Conservation (phyloP, 768 basidiomycete genomes). For the Kwoniella shandongensis region DNA sequence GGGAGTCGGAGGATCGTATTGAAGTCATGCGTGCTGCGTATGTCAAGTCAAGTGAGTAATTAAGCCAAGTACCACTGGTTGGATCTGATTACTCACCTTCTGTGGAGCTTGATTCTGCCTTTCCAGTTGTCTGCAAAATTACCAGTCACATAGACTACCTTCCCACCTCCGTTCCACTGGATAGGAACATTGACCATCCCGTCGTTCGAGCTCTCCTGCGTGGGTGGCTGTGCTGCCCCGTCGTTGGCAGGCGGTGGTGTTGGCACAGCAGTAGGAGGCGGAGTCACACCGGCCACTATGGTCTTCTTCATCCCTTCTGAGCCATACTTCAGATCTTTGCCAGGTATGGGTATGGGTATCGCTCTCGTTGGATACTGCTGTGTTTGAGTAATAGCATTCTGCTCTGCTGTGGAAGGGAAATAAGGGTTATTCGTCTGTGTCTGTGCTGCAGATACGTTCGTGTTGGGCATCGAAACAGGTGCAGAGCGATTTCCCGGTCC, state of each 20-base stretch:
- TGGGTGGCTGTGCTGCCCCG: neutral
- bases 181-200: slow-evolving; percentile 50
- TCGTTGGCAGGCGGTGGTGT: slow-evolving; percentile 21
- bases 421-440: slow-evolving; percentile 36
- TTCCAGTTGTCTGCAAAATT: slow-evolving; percentile 55
- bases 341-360: slow-evolving; percentile 27
- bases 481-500: slow-evolving; percentile 1
- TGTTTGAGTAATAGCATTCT: slow-evolving; percentile 5
- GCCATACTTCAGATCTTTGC: slow-evolving; percentile 10
- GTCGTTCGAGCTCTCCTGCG: slow-evolving; percentile 13
- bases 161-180: slow-evolving; percentile 54
- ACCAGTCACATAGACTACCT: slow-evolving; percentile 53
- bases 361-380: slow-evolving; percentile 10
- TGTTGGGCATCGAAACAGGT: slow-evolving; percentile 16
- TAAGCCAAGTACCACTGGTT: too few relatives aligned
- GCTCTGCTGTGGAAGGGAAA: slow-evolving; percentile 35
- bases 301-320: neutral
- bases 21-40: slow-evolving; percentile 48
- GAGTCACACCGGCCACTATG: slow-evolving; percentile 8
- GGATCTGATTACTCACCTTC: slow-evolving; percentile 39
- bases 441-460: slow-evolving; percentile 7
- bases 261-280: slow-evolving; percentile 28
- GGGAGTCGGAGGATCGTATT: slow-evolving; percentile 60
- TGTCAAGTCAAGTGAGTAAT: neutral
- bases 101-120: slow-evolving; percentile 50